These are phyloP conservation scores for Agarophyton chilense DNA, from an alignment of 23 red algal species.

Conservation along the genomic window DNA sequence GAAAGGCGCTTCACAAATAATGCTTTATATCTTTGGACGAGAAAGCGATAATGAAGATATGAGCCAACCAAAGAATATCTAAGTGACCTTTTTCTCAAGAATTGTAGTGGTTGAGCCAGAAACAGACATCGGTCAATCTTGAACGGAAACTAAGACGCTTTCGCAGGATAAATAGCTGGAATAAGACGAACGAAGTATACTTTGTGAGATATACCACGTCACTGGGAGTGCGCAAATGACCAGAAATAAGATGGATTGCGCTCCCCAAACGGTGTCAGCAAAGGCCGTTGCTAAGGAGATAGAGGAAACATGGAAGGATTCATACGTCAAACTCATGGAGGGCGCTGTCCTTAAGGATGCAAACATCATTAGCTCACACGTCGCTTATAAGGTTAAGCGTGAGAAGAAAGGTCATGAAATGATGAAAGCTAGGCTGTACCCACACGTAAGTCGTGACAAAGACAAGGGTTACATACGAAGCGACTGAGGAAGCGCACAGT, in stretches of 20 bases:
- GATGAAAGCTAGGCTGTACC: conserved; percentile 51
- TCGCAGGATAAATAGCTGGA: neutral
- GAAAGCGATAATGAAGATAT: neutral
- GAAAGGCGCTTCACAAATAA: neutral
- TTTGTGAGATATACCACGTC: neutral
- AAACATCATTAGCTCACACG: conserved; percentile 8
- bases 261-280: neutral
- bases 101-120: neutral
- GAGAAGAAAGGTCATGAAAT: conserved; percentile 35
- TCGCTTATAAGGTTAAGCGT: conserved; percentile 44
- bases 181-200: neutral
- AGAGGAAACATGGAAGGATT: neutral
- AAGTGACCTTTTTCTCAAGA: neutral
- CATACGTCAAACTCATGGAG: neutral
- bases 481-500: conserved; percentile 21
- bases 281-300: conserved; percentile 22
- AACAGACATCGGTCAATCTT: neutral
- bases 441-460: conserved; percentile 45
- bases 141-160: neutral
- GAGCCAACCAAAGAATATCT: too few species aligned
- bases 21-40: neutral
- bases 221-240: conserved; percentile 20
- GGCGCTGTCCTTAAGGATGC: neutral
- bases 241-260: conserved; percentile 7
- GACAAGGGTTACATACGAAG: conserved; percentile 12